Conservation (phyloP, 2,329 filamentous ascomycete genomes). For the Bertia moriformis region DNA sequence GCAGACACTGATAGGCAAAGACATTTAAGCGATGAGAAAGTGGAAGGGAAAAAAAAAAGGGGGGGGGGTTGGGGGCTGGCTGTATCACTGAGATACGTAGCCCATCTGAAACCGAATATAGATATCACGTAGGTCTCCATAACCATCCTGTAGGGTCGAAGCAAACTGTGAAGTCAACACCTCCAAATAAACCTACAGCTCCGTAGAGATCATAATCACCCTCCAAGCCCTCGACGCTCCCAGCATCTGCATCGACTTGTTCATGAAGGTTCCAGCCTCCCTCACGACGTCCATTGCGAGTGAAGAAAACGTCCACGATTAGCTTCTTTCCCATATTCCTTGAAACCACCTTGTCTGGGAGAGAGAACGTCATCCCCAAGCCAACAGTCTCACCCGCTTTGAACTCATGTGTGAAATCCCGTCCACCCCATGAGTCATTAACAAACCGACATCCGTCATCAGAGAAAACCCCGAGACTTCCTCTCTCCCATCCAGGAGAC, state of each 20-base stretch:
- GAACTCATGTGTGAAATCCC: conserved; percentile 38
- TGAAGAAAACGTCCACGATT: conserved; percentile 41
- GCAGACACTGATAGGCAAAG: too few relatives aligned
- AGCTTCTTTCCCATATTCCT: conserved; percentile 5
- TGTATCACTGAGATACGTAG: too few relatives aligned
- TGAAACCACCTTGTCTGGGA: conserved; percentile 11
- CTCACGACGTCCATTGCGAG: conserved; percentile 33
- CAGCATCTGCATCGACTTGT: conserved; percentile 31
- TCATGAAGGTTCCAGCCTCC: conserved; percentile 45
- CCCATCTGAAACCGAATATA: too few relatives aligned
- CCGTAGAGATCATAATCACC: conserved; percentile 31
- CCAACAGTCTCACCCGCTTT: conserved; percentile 37
- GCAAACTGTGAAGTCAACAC: conserved; percentile 41
- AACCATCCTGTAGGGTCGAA: conserved; percentile 30
- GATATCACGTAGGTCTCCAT: conserved; percentile 1
- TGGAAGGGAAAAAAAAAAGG: too few relatives aligned
- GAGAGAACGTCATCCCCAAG: conserved; percentile 37
- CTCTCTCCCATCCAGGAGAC: conserved; percentile 49
- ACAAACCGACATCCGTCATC: conserved; percentile 50
- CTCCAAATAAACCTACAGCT: conserved; percentile 45
- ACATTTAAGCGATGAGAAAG: too few relatives aligned
- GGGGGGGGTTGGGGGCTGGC: too few relatives aligned
- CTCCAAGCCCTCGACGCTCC: not conserved
- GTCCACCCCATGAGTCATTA: conserved; percentile 44
- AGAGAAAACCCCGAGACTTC: conserved; percentile 42